Evolutionary conservation across 257 asterid genomes (phyloP).

Genomic region (Fraxinus americana): DNA sequence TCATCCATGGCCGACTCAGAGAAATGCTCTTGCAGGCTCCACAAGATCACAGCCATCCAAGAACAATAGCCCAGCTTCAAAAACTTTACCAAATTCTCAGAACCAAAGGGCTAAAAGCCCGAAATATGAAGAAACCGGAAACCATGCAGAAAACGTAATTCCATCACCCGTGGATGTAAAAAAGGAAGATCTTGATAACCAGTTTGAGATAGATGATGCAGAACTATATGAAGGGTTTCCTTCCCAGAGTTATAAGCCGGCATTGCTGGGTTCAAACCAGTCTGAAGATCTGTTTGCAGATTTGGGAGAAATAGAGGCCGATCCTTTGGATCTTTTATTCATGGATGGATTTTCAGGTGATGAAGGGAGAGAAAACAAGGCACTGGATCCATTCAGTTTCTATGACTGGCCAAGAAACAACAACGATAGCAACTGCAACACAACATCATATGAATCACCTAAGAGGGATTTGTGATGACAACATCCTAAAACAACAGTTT

Average conservation of each 20-base stretch:
- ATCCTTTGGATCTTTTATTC: constrained; percentile 58
- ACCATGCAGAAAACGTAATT: constrained; percentile 1
- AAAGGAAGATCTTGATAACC: constrained; percentile 47
- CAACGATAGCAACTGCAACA: neutral
- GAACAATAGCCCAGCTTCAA: constrained; percentile 25
- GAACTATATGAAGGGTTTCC: constrained; percentile 43
- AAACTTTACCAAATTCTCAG: constrained; percentile 24
- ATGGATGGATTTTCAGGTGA: constrained; percentile 48
- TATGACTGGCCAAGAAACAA: constrained; percentile 55
- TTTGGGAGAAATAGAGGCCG: constrained; percentile 68
- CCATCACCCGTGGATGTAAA: constrained; percentile 35
- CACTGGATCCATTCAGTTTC: constrained; percentile 59
- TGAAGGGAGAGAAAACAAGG: constrained; percentile 35
- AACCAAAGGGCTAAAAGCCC: constrained; percentile 25
- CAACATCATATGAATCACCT: constrained; percentile 29
- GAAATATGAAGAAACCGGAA: constrained; percentile 36
- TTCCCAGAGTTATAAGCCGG: constrained; percentile 53
- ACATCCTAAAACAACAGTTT: constrained; percentile 10
- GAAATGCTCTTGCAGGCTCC: constrained; percentile 95
- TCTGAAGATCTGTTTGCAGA: constrained; percentile 81
- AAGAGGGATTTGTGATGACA: constrained; percentile 26
- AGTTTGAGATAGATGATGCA: constrained; percentile 24
- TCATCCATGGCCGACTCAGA: constrained; percentile 96
- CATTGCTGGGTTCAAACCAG: constrained; percentile 38
- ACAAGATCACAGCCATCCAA: constrained; percentile 66